Conservation (phyloP, 768 basidiomycete species). For the Pholiota conissans region DNA sequence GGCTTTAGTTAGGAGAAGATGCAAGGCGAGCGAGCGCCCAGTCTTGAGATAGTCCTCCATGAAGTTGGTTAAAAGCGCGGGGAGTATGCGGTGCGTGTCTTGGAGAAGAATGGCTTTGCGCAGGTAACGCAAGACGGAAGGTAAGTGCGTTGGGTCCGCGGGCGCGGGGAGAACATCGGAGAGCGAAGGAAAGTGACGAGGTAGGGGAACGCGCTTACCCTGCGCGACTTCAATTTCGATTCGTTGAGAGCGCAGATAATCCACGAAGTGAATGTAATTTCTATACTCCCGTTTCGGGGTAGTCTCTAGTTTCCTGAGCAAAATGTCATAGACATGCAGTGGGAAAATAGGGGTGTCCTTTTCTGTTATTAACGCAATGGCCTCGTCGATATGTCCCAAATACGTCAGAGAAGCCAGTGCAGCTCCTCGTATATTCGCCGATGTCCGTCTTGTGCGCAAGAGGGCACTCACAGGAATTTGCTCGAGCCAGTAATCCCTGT, state of each 20-base stretch:
- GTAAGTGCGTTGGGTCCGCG: neutral
- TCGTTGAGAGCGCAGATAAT: neutral
- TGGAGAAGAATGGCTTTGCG: neutral
- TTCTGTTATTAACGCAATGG: neutral
- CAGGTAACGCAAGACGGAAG: neutral
- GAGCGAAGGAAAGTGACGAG: no score
- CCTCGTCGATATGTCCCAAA: neutral
- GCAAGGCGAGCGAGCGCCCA: neutral
- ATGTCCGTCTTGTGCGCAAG: neutral
- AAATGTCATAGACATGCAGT: neutral
- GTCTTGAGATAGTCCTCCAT: neutral
- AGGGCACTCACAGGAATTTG: neutral
- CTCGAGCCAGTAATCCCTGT: neutral
- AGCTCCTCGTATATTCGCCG: neutral
- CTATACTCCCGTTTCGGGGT: neutral
- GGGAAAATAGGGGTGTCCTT: neutral
- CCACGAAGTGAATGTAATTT: neutral
- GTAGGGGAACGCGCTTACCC: no score
- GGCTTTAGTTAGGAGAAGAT: neutral
- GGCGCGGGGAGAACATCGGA: neutral
- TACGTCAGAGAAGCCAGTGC: neutral
- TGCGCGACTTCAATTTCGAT: no score
- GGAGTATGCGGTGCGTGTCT: neutral
- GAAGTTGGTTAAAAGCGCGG: neutral
- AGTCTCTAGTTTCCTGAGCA: neutral